These are phyloP conservation scores for Fusarium brachygibbosum DNA, from an alignment of 2,329 filamentous ascomycete genomes.

Conservation along the genomic window DNA sequence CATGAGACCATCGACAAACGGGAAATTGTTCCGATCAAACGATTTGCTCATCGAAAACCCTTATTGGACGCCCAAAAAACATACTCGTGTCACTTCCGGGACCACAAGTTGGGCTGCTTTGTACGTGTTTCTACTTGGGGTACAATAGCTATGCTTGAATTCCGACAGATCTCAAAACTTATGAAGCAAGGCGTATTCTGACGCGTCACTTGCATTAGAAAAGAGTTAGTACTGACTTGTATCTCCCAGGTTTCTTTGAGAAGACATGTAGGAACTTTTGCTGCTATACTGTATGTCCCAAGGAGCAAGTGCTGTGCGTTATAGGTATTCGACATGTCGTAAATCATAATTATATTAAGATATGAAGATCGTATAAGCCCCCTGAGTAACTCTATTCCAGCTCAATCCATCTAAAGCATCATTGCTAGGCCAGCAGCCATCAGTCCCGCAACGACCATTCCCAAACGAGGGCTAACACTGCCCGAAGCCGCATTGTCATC, in stretches of 20 bases:
- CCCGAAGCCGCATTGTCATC: conserved; percentile 50
- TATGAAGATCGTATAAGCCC: neutral
- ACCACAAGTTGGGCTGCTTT: neutral
- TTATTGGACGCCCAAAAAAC: neutral
- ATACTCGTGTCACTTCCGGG: neutral
- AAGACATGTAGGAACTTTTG: neutral
- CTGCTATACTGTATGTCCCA: neutral
- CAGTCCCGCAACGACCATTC: conserved; percentile 39
- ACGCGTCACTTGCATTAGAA: no score
- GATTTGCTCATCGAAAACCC: neutral
- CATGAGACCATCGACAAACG: neutral
- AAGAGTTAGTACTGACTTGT: neutral
- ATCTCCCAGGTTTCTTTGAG: neutral
- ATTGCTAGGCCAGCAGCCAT: conserved; percentile 38
- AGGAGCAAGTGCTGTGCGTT: no score
- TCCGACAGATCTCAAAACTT: neutral
- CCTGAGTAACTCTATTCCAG: neutral
- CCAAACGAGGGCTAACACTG: conserved; percentile 39
- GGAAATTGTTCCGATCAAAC: neutral
- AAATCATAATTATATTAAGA: conserved; percentile 15
- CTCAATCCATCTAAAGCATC: conserved; percentile 37
- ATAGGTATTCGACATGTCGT: conserved; percentile 10
- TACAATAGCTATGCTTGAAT: neutral
- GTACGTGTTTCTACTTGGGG: neutral
- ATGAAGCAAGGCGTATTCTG: neutral